Conservation (phyloP, 371 early-diverging fungal species). For the Globomyces sp. region DNA sequence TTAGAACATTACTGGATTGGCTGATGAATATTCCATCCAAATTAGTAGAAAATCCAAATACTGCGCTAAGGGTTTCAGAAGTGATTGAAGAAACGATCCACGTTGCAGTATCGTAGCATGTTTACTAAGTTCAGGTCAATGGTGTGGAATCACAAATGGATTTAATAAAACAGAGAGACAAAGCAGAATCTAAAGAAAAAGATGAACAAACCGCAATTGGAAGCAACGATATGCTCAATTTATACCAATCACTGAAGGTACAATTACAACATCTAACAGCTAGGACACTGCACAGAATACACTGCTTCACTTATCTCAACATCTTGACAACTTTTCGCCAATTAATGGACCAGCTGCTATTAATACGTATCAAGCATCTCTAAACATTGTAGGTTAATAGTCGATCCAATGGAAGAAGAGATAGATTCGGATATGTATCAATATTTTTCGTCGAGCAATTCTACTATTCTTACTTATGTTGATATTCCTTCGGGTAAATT, state of each 20-base stretch:
- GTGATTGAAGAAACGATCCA: constrained; percentile 64
- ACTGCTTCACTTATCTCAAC: constrained; percentile 49
- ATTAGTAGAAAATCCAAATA: constrained; percentile 61
- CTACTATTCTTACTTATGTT: constrained; percentile 57
- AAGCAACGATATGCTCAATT: constrained; percentile 3
- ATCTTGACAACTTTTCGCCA: constrained; percentile 44
- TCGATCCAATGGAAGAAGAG: neutral
- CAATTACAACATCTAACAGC: neutral
- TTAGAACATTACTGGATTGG: constrained; percentile 56
- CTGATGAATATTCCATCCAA: constrained; percentile 65
- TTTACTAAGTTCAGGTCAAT: neutral
- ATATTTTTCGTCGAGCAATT: constrained; percentile 63
- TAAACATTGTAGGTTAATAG: neutral
- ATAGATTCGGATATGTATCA: constrained; percentile 30
- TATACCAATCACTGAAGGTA: constrained; percentile 9
- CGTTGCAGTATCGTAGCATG: constrained; percentile 14
- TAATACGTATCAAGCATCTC: neutral
- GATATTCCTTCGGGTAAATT: constrained; percentile 41
- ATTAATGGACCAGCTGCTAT: constrained; percentile 40
- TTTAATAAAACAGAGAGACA: no score
- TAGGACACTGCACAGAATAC: constrained; percentile 57
- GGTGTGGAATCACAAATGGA: neutral
- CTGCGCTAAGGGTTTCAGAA: constrained; percentile 69
- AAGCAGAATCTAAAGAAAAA: neutral
- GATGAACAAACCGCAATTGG: neutral